phyloP scores from a whole-genome alignment of 164 flowering plant species.

The Houttuynia cordata region DNA sequence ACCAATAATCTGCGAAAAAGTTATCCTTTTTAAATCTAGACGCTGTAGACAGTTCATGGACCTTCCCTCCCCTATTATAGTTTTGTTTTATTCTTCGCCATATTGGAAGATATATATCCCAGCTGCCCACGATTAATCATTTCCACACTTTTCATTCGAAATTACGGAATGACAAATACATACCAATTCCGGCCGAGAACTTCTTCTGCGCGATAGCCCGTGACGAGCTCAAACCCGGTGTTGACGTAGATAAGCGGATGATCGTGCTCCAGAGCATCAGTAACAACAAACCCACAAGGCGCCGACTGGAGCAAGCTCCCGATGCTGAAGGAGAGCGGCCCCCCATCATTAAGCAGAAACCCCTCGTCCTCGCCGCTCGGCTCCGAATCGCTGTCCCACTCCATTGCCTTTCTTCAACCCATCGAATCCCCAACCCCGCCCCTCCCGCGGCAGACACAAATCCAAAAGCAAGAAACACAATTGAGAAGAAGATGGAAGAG shows the following conservation, averaged over 20 bases:
- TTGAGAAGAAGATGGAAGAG: too few relatives aligned
- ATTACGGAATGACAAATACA: neutral
- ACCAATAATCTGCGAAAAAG: too few relatives aligned
- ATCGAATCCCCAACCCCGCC: neutral
- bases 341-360: slow-evolving; percentile 10
- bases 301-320: slow-evolving; percentile 23
- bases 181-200: slow-evolving; percentile 87
- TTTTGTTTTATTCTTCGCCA: neutral
- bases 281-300: slow-evolving; percentile 58
- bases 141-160: neutral
- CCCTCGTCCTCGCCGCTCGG: slow-evolving; percentile 11
- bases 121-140: neutral
- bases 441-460: neutral
- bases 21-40: too few relatives aligned
- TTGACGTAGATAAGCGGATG: slow-evolving; percentile 78
- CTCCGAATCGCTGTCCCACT: slow-evolving; percentile 16
- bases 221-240: slow-evolving; percentile 53
- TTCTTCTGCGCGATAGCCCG: slow-evolving; percentile 79
- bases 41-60: too few relatives aligned
- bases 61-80: too few relatives aligned
- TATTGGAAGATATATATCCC: neutral
- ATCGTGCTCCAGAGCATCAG: slow-evolving; percentile 77
- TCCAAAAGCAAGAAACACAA: neutral
- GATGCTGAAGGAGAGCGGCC: slow-evolving; percentile 10
- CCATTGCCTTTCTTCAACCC: slow-evolving; percentile 8